Base-by-base conservation (phyloP, 192 early-diverging fungal species). In the Coemansia sp. region DNA sequence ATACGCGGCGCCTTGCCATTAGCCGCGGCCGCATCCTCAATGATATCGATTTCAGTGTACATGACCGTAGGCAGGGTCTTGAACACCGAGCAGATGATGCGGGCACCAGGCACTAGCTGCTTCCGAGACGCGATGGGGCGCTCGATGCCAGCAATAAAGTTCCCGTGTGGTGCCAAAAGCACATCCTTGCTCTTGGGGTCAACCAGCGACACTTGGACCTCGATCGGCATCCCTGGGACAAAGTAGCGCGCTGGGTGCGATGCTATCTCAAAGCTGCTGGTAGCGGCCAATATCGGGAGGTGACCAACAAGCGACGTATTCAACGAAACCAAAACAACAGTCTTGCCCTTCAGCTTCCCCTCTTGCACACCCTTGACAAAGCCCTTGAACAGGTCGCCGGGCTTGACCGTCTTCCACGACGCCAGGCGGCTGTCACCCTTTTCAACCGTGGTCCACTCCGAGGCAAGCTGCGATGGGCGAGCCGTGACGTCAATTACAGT, bases 401-500 rank as follows among this genome's bases (percentile, higher is more conserved):
- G 64, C 62, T 78, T 76, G 61, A 80, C 65, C 16, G 71, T 72
- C 40, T 70, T 69, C 49, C 74, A 50, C n/a, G 66, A 73, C 46
- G 74, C 46, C 20, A 71, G 33, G 33, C 76, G 72, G 15, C 44
- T 53, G 18, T 72, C 61, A 8, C 52, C 34, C 50, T 70, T 52
- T 18, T 69, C 78, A 34, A 46, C 34, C 6, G 40, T 50, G 10
- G 64, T 36, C 24, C 69, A 43, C 66, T 67, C 72, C 11, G 60
- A 50, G 9, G 81, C 83, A 27, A 92, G 55, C 38, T 84, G 82
- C 5, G 82, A 75, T 12, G 87, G 86, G 12, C 85, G 71, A 15
- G 87, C 55, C 3, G 90, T 87, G 34, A 90, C 65, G 63, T 93
- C 91, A 15, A 92, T 83, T 18, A 90, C 79, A 7, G 84, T 85